Conservation (phyloP, 2,329 filamentous ascomycete genomes). For the Xenoacremonium recifei region DNA sequence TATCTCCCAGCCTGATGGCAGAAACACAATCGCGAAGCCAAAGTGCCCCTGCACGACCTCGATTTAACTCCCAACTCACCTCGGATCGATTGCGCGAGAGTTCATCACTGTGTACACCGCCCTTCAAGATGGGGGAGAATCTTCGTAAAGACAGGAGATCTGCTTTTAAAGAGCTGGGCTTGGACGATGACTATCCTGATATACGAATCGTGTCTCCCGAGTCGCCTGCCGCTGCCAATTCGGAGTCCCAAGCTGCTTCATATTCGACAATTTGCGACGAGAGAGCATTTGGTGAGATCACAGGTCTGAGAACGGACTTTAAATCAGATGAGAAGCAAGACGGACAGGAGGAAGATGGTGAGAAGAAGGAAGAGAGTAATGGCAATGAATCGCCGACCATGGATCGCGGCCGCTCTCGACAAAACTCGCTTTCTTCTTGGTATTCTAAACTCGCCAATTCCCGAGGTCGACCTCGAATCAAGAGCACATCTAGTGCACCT, state of each 20-base stretch:
- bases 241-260: slow-evolving; percentile 11
- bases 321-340: slow-evolving; percentile 5
- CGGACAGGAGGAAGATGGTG: slow-evolving; percentile 5
- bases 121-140: slow-evolving; percentile 42
- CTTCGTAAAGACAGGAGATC: slow-evolving; percentile 51
- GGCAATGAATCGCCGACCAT: slow-evolving; percentile 1
- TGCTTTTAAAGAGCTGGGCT: slow-evolving; percentile 51
- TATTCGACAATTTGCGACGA: slow-evolving; percentile 25
- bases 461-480: slow-evolving; percentile 40
- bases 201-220: too few species aligned
- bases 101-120: slow-evolving; percentile 35
- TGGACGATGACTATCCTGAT: slow-evolving; percentile 42
- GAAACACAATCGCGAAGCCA: slow-evolving; percentile 9
- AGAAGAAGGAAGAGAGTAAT: slow-evolving; percentile 4
- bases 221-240: slow-evolving; percentile 11
- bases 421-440: slow-evolving; percentile 33
- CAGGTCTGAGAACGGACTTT: slow-evolving; percentile 14
- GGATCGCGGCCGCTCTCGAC: slow-evolving; percentile 10
- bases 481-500: slow-evolving; percentile 42
- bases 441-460: slow-evolving; percentile 41
- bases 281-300: slow-evolving; percentile 30
- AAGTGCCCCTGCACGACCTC: slow-evolving; percentile 36
- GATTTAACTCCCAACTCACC: slow-evolving; percentile 50
- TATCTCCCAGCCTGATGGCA: slow-evolving; percentile 16
- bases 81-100: slow-evolving; percentile 51